Conservation (phyloP, 1,284 basidiomycete species). For the Xerocomus cyaneibrunnescens region DNA sequence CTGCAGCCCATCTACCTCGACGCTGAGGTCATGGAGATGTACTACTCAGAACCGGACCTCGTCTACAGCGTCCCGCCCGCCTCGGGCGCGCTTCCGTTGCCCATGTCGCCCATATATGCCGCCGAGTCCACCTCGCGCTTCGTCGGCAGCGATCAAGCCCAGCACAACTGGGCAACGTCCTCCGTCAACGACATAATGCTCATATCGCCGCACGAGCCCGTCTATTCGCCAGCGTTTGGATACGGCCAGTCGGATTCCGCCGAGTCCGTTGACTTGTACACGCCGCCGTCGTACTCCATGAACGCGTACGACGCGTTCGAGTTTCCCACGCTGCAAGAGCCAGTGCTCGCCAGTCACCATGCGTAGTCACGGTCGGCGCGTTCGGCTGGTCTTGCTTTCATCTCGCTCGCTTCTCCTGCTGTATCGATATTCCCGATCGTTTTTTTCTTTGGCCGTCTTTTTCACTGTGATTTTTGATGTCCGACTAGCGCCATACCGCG, state of each 20-base stretch:
- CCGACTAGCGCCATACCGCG: constrained; percentile 10
- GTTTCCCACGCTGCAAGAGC: constrained; percentile 34
- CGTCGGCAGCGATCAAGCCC: constrained; percentile 10
- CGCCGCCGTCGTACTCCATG: constrained; percentile 16
- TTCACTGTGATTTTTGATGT: constrained; percentile 8
- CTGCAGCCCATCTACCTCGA: constrained; percentile 28
- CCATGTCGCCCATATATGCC: constrained; percentile 26
- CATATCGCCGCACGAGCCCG: constrained; percentile 18
- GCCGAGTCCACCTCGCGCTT: constrained; percentile 19
- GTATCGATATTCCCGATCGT: constrained; percentile 27
- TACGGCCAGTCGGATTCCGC: constrained; percentile 23
- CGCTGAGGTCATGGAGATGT: constrained; percentile 22
- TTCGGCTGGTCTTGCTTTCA: constrained; percentile 11
- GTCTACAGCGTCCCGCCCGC: constrained; percentile 15
- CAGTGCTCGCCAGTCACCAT: constrained; percentile 18
- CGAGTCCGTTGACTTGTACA: constrained; percentile 21
- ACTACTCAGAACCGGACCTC: constrained; percentile 21
- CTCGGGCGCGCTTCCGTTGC: constrained; percentile 11
- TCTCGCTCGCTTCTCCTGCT: constrained; percentile 22
- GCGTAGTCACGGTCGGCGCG: constrained; percentile 13
- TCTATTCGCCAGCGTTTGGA: constrained; percentile 20
- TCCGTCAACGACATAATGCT: constrained; percentile 19
- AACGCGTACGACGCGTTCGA: constrained; percentile 34
- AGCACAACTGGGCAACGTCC: constrained; percentile 17
- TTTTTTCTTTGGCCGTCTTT: not conserved